Evolutionary conservation across 345 rosid species (phyloP).

Genomic region (Passiflora organensis): DNA sequence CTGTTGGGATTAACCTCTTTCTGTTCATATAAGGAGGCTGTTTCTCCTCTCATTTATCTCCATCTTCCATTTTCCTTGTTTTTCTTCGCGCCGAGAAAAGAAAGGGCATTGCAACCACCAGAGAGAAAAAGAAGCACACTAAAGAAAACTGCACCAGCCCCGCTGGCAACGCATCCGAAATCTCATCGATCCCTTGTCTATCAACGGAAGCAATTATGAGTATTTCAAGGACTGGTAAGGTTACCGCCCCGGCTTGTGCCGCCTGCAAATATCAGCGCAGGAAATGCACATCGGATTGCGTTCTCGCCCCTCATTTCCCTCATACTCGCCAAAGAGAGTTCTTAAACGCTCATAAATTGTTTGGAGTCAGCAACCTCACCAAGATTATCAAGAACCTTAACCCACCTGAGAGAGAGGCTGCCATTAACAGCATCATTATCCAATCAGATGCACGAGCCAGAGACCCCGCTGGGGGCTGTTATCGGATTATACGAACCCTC

Average conservation of each 20-base stretch:
- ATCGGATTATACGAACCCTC: conserved; percentile 44
- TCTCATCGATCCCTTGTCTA: conserved; percentile 5
- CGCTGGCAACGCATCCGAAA: conserved; percentile 23
- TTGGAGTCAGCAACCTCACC: conserved; percentile 74
- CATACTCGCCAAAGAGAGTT: conserved; percentile 63
- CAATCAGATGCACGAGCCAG: conserved; percentile 62
- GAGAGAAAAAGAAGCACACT: neutral
- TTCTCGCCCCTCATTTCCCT: conserved; percentile 71
- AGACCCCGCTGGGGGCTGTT: conserved; percentile 76
- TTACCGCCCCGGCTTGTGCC: conserved; percentile 78
- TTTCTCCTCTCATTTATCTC: conserved; percentile 20
- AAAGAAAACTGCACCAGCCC: conserved; percentile 10
- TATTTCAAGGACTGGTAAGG: conserved; percentile 15
- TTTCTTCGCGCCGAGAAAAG: conserved; percentile 7
- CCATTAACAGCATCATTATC: conserved; percentile 71
- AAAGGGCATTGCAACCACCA: conserved; percentile 12
- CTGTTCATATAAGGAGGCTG: conserved; percentile 10
- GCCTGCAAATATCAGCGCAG: conserved; percentile 85
- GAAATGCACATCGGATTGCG: conserved; percentile 62
- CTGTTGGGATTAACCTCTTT: neutral
- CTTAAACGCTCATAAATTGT: conserved; percentile 66
- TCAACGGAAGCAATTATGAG: neutral
- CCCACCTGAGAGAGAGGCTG: conserved; percentile 43
- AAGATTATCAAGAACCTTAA: conserved; percentile 53
- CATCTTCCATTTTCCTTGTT: conserved; percentile 15